phyloP scores from a whole-genome alignment of 2,329 filamentous ascomycete species.

The Alternaria tenuissima region DNA sequence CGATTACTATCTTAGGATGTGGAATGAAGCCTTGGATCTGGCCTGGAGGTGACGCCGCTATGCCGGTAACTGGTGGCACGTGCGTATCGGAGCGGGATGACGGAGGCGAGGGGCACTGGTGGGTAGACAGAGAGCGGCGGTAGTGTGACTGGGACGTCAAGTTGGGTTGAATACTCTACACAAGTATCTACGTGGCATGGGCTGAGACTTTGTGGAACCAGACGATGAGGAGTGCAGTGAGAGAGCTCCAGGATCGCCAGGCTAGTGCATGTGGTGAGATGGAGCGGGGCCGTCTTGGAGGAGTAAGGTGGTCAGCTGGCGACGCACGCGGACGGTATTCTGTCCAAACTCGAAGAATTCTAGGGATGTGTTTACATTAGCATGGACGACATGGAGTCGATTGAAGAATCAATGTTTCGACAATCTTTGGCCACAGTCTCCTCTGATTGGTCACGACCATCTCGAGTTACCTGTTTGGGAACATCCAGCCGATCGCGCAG shows the following conservation, averaged over 20 bases:
- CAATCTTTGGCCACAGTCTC: not conserved
- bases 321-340: not conserved
- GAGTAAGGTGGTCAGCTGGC: not conserved
- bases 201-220: not conserved
- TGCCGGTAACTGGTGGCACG: conserved; percentile 24
- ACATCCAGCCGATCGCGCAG: not conserved
- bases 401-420: not conserved
- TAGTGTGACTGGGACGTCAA: not conserved
- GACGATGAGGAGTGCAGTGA: not conserved
- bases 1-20: conserved; percentile 12
- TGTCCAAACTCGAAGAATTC: not conserved
- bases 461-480: conserved; percentile 13
- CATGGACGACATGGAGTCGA: not conserved
- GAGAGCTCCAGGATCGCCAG: not conserved
- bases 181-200: not conserved
- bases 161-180: not conserved
- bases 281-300: not conserved
- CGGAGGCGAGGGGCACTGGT: conserved; percentile 8
- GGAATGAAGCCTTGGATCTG: conserved; percentile 16
- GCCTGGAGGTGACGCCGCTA: conserved; percentile 21
- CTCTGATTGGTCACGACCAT: conserved; percentile 13
- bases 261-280: conserved; percentile 4
- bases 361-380: not conserved
- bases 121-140: not conserved
- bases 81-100: conserved; percentile 24